Evolutionary conservation across 116 monocot species (phyloP).

Genomic region (Zostera marina): DNA sequence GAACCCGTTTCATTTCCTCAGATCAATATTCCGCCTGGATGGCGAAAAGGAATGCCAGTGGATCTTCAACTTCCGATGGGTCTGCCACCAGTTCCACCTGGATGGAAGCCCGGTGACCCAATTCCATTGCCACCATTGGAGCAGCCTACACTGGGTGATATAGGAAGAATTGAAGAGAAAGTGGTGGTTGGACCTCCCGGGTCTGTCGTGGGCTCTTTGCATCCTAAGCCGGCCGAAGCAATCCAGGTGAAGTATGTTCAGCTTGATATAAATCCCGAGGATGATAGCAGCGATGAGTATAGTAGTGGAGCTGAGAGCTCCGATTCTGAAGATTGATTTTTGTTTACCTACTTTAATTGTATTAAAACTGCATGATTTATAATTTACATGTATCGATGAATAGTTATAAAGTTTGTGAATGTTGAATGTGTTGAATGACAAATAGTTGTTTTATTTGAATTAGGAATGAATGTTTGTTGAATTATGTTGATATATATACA

Average conservation of each 20-base stretch:
- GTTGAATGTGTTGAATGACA: no score
- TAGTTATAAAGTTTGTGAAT: no score
- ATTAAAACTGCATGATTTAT: no score
- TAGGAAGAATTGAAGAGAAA: conserved; percentile 22
- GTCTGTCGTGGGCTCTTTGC: not conserved
- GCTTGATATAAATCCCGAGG: conserved; percentile 69
- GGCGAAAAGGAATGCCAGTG: conserved; percentile 58
- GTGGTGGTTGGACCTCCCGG: conserved; percentile 11
- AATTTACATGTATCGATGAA: no score
- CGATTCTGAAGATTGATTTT: conserved; percentile 52
- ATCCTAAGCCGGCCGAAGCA: conserved; percentile 28
- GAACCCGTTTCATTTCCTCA: conserved; percentile 19
- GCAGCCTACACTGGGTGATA: conserved; percentile 15
- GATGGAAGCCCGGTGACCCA: conserved; percentile 88
- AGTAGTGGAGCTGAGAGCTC: conserved; percentile 85
- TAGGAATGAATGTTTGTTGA: no score
- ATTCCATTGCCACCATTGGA: conserved; percentile 43
- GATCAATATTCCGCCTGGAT: conserved; percentile 45
- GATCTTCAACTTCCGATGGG: conserved; percentile 46
- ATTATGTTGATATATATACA: no score
- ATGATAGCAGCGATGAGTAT: conserved; percentile 81
- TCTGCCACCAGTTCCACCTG: conserved; percentile 52
- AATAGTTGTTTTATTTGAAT: no score
- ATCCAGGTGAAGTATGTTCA: conserved; percentile 70
- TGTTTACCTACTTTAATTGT: no score